phyloP scores from a whole-genome alignment of 1,284 basidiomycete genomes.

The Stereum hirsutum region DNA sequence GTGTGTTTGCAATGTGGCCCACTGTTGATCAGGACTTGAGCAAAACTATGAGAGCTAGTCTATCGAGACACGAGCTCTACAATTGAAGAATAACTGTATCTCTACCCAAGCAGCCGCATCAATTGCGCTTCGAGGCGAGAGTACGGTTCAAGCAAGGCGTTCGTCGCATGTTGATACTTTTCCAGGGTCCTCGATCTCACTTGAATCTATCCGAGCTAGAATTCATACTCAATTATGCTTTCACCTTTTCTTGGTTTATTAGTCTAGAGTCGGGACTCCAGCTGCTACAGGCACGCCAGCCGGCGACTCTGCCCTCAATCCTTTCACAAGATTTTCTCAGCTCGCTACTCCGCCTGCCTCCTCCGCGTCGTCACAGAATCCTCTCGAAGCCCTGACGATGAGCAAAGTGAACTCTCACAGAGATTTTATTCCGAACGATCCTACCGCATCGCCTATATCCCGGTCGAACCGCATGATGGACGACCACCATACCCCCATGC shows the following conservation, averaged over 20 bases:
- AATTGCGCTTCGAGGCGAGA: no score
- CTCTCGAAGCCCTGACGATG: neutral
- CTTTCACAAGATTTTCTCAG: constrained; percentile 29
- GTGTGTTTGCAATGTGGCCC: no score
- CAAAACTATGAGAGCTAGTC: no score
- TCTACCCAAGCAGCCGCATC: no score
- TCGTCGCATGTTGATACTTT: no score
- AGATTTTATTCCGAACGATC: neutral
- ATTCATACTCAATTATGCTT: no score
- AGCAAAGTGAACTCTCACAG: constrained; percentile 3
- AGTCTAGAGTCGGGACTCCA: constrained; percentile 34
- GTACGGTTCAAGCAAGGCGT: no score
- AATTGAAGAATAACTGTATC: no score
- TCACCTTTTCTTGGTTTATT: neutral
- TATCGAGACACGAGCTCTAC: no score
- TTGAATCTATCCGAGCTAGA: no score
- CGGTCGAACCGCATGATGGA: neutral
- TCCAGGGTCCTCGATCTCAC: no score
- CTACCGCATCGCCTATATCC: neutral
- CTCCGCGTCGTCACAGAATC: constrained; percentile 4
- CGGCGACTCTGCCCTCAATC: constrained; percentile 22
- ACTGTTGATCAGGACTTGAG: no score
- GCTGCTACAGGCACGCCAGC: constrained; percentile 27
- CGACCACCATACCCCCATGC: constrained; percentile 17
- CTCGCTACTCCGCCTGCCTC: constrained; percentile 13